phyloP scores from a whole-genome alignment of 805 yeast species.

The Candida andamanensis region DNA sequence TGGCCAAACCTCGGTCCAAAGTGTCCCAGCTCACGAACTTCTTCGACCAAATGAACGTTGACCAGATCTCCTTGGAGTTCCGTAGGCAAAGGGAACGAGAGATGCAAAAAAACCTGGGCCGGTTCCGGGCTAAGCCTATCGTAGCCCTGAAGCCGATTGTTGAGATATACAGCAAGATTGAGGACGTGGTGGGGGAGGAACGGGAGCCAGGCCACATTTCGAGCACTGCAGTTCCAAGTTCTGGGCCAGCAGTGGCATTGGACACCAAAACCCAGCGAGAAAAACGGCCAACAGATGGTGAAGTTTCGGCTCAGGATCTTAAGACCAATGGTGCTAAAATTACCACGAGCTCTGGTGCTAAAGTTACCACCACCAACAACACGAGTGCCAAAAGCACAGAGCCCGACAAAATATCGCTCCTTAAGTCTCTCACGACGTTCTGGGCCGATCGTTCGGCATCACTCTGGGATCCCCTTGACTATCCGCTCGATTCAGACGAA shows the following conservation, averaged over 20 bases:
- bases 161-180: constrained; percentile 81
- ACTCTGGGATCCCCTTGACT: constrained; percentile 86
- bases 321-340: neutral
- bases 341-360: neutral
- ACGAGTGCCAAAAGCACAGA: neutral
- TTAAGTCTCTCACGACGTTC: constrained; percentile 80
- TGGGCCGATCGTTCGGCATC: constrained; percentile 98
- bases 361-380: neutral
- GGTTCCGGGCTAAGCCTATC: constrained; percentile 65
- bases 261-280: constrained; percentile 13
- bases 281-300: constrained; percentile 7
- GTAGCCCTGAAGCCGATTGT: constrained; percentile 80
- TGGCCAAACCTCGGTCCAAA: constrained; percentile 11
- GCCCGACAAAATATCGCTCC: constrained; percentile 67
- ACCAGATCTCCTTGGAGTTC: constrained; percentile 77
- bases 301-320: too few relatives aligned
- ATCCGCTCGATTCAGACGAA: constrained; percentile 75
- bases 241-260: too few relatives aligned
- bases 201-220: too few relatives aligned
- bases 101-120: constrained; percentile 52
- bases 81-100: constrained; percentile 83
- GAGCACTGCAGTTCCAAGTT: too few relatives aligned
- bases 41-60: constrained; percentile 72
- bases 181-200: constrained; percentile 85
- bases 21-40: constrained; percentile 64